Evolutionary conservation across 768 basidiomycete genomes (phyloP), one percentile per base, ranked within the genome.

Genomic region (Hericium rajendrae): DNA sequence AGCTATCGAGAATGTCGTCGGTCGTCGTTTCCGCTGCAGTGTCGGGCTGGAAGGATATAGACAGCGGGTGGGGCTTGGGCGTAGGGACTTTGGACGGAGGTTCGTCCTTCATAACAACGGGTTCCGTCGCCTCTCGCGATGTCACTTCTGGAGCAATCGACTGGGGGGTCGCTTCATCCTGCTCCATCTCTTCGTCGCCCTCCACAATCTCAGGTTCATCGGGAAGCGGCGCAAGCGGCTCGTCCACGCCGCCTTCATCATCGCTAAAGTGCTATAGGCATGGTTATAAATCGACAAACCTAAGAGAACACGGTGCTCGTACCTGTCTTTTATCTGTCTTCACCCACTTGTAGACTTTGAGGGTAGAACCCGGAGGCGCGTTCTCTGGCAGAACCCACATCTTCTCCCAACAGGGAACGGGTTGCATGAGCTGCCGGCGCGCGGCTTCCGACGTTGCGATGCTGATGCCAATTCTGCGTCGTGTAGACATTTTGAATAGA

Each of bases 371-470:
- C 24, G 80, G 69, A 16, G 80, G 64, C 22, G 79, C 72, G 55
- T 74, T 75, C 57, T 84, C 84, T 38, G 85, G 80, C 12, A 76
- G 69, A 11, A 80, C 74, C 87, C 87, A 88, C 38, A 77, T 74
- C 71, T 85, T 88, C 71, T 91, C 88, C 90, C 89, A 93, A 61
- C 84, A 88, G 26, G 78, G 80, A n/a, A 91, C 90, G 6, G 90
- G 90, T 65, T 88, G 87, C 86, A 91, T 90, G n/a, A 91, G 75
- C 69, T 89, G 86, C 58, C 88, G 79, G 40, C 88, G 79, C 38
- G 88, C 88, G 50, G 87, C 86, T 69, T 91, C 88, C 2, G 87
- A 86, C 52, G 85, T 85, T 51, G 86, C 85, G 22, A 77, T 76
- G 65, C 83, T 87, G 60, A 91, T 82, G 6, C 88, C 88, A 53